Base-by-base conservation (phyloP, 257 asterid genomes). In the Fraxinus quadrangulata region DNA sequence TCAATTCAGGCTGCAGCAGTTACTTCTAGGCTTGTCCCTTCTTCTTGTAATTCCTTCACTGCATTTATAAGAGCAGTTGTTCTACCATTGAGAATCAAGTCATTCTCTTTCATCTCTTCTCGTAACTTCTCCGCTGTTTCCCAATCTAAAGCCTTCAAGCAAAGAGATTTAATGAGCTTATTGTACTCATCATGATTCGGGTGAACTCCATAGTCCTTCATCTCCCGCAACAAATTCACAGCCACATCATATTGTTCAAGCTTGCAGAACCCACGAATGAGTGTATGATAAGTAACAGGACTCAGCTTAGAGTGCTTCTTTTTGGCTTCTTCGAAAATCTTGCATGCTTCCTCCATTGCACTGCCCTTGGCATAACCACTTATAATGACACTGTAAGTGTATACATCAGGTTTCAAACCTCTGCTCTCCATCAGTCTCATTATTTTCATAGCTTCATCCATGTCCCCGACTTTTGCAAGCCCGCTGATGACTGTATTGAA, bases 61-160 rank as follows among this genome's bases (percentile, higher is more conserved):
- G 99, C 98, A 61, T 80, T 79, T 54, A 93, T 78, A 34, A 95
- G 94, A 67, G 96, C 93, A 77, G 74, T 87, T 1, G 96, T 93
- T 75, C 91, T 84, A 75, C 87, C 90, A 72, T 95, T 89, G 40
- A 89, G 94, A 88, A 78, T 79, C 86, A 91, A 63, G 24, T 92
- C 97, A 0, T 85, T 83, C 85, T 70, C 87, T 56, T 74, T 76
- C 99, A 91, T 93, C 74, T 95, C 96, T 81, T 83, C 86, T 65
- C 83, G 75, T 79, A 93, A 83, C 83, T 89, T 91, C 71, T 84
- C 93, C 12, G 99, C 94, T 40, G 87, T 84, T 80, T 85, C 89
- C 99, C 97, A 93, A 75, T 95, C 98, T 66, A 90, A 86, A 81
- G 90, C 92, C 86, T 92, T 91, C 4, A 88, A 75, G 90, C 98